Percentiles rank a stretch among this genome's conserved stretches.
Evolutionary conservation across 1,139 yeast genomes (phyloP).

Genomic region (Pichia norvegensis): DNA sequence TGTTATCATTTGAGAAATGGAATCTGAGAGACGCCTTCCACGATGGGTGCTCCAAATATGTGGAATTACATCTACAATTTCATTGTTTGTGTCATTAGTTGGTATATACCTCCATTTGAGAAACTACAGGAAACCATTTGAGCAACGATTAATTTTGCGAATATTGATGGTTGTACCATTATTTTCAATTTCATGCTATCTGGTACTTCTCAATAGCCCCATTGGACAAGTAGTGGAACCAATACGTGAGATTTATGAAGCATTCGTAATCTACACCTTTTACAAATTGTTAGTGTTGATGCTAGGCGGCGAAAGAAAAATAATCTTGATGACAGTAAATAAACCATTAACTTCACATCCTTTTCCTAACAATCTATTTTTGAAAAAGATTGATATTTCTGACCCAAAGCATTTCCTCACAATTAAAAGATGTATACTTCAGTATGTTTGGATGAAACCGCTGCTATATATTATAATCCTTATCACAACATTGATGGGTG

Average conservation of each 20-base stretch:
- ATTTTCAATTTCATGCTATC: conserved; percentile 48
- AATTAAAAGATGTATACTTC: conserved; percentile 81
- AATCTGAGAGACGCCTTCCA: conserved; percentile 11
- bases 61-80: conserved; percentile 26
- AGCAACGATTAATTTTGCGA: conserved; percentile 78
- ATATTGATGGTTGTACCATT: conserved; percentile 64
- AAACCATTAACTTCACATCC: conserved; percentile 71
- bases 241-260: conserved; percentile 83
- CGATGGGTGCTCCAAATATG: conserved; percentile 25
- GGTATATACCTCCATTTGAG: conserved; percentile 46
- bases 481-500: conserved; percentile 42
- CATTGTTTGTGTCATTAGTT: conserved; percentile 35
- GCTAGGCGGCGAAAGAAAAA: conserved; percentile 87
- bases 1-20: too few species aligned
- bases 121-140: conserved; percentile 83
- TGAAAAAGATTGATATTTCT: conserved; percentile 66
- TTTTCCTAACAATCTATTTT: conserved; percentile 41
- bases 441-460: conserved; percentile 94
- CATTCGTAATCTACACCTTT: conserved; percentile 90
- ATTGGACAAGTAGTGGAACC: conserved; percentile 56
- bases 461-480: conserved; percentile 54
- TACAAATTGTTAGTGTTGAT: conserved; percentile 73
- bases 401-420: conserved; percentile 74
- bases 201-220: conserved; percentile 40
- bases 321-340: conserved; percentile 64